Evolutionary conservation across 116 monocot species (phyloP).

Genomic region (Trichopus zeylanicus): DNA sequence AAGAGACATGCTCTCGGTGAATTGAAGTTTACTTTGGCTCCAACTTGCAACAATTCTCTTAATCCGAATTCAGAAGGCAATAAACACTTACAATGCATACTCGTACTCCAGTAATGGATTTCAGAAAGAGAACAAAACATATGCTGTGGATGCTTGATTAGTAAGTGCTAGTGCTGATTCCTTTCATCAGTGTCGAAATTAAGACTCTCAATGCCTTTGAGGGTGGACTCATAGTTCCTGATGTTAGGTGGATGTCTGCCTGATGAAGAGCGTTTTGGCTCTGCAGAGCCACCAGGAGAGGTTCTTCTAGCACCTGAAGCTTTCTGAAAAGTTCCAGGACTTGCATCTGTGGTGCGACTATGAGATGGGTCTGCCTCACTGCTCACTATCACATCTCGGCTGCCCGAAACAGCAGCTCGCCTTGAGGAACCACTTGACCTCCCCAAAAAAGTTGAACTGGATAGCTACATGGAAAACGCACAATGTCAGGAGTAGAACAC

Average conservation of each 20-base stretch:
- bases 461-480: slow-evolving; percentile 42
- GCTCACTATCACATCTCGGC: slow-evolving; percentile 24
- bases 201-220: slow-evolving; percentile 67
- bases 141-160: background rate
- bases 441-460: slow-evolving; percentile 63
- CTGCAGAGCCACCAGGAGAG: slow-evolving; percentile 34
- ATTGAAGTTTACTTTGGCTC: too few species aligned
- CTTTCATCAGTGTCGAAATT: slow-evolving; percentile 37
- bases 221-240: slow-evolving; percentile 56
- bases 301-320: slow-evolving; percentile 41
- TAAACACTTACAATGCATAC: background rate
- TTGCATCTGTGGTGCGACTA: slow-evolving; percentile 33
- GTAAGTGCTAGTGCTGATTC: slow-evolving; percentile 16
- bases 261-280: slow-evolving; percentile 32
- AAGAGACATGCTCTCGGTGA: too few species aligned
- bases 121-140: background rate
- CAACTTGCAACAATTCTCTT: background rate
- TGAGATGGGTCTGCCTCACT: slow-evolving; percentile 28
- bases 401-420: slow-evolving; percentile 71
- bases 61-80: background rate
- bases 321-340: slow-evolving; percentile 28
- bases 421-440: slow-evolving; percentile 61
- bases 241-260: slow-evolving; percentile 31
- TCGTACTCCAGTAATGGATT: background rate
- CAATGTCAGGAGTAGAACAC: slow-evolving; percentile 9